phyloP scores from a whole-genome alignment of 805 yeast genomes.

The Yarrowia deformans region DNA sequence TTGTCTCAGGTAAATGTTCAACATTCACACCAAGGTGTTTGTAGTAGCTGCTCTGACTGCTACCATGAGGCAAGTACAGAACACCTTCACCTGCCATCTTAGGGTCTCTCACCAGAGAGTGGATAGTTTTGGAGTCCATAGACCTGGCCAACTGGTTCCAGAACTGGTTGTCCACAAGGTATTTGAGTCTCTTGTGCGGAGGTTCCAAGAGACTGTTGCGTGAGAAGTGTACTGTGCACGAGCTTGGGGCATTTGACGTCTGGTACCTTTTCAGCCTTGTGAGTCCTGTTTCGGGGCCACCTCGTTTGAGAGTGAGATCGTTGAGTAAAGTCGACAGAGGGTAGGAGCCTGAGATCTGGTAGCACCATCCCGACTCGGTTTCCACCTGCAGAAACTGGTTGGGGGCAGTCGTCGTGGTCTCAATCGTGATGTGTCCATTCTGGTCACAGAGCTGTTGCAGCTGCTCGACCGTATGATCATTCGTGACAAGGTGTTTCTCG shows the following conservation, averaged over 20 bases:
- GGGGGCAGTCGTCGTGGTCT: slow-evolving; percentile 63
- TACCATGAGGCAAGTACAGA: slow-evolving; percentile 75
- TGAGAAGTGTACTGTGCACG: not conserved
- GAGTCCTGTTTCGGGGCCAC: slow-evolving; percentile 61
- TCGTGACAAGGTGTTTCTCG: not conserved
- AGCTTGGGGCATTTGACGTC: too few relatives aligned
- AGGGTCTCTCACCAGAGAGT: slow-evolving; percentile 77
- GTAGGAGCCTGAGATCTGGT: slow-evolving; percentile 84
- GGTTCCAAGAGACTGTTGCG: slow-evolving; percentile 58
- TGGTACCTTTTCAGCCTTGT: not conserved
- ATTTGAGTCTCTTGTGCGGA: slow-evolving; percentile 77
- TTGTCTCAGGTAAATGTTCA: slow-evolving; percentile 73
- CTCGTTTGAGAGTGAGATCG: slow-evolving; percentile 79
- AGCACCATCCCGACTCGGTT: slow-evolving; percentile 83
- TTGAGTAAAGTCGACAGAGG: slow-evolving; percentile 86
- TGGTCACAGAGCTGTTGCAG: slow-evolving; percentile 84
- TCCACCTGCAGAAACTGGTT: slow-evolving; percentile 82
- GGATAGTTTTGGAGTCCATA: slow-evolving; percentile 67
- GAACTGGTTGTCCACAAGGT: slow-evolving; percentile 77
- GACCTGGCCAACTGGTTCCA: slow-evolving; percentile 82
- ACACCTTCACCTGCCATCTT: slow-evolving; percentile 77
- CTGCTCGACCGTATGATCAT: slow-evolving; percentile 47
- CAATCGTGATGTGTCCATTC: slow-evolving; percentile 84
- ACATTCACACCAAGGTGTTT: slow-evolving; percentile 67
- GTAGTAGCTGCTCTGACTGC: slow-evolving; percentile 77